phyloP scores from a whole-genome alignment of 78 protist genomes.

The Isochrysis galbana region DNA sequence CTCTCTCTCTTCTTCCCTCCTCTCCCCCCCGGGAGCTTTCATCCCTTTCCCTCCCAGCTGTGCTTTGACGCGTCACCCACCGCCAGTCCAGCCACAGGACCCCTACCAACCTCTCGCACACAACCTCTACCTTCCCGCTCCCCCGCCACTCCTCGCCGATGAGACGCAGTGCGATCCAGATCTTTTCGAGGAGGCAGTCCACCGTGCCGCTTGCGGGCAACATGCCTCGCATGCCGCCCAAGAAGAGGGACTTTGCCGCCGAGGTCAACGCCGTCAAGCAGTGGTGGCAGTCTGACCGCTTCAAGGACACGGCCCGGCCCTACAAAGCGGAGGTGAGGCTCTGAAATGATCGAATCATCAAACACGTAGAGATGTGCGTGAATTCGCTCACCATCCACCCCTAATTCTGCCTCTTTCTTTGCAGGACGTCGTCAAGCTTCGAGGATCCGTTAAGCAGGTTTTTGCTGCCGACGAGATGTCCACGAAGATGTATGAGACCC shows the following conservation, averaged over 20 bases:
- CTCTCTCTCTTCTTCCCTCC: too few relatives aligned
- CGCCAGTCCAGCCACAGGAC: too few relatives aligned
- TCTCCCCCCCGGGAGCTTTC: too few relatives aligned
- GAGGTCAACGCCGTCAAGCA: constrained; percentile 48
- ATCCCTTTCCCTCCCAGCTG: too few relatives aligned
- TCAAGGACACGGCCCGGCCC: constrained; percentile 54
- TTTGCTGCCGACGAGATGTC: background rate
- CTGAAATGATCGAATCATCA: background rate
- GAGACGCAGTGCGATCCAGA: background rate
- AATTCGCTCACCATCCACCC: background rate
- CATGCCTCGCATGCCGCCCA: background rate
- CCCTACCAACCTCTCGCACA: too few relatives aligned
- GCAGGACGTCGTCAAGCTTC: constrained; percentile 73
- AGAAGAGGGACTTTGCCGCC: background rate
- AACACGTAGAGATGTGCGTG: too few relatives aligned
- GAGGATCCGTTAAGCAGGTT: constrained; percentile 65
- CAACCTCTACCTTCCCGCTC: too few relatives aligned
- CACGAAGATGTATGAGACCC: background rate
- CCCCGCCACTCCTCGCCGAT: too few relatives aligned
- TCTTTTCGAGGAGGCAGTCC: background rate
- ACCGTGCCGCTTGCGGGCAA: background rate
- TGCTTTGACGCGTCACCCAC: too few relatives aligned
- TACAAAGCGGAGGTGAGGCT: constrained; percentile 31
- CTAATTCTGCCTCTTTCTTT: constrained; percentile 55
- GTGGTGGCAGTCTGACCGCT: constrained; percentile 75